phyloP scores from a whole-genome alignment of 768 basidiomycete species.

The Gloeopeniophorella convolvens region DNA sequence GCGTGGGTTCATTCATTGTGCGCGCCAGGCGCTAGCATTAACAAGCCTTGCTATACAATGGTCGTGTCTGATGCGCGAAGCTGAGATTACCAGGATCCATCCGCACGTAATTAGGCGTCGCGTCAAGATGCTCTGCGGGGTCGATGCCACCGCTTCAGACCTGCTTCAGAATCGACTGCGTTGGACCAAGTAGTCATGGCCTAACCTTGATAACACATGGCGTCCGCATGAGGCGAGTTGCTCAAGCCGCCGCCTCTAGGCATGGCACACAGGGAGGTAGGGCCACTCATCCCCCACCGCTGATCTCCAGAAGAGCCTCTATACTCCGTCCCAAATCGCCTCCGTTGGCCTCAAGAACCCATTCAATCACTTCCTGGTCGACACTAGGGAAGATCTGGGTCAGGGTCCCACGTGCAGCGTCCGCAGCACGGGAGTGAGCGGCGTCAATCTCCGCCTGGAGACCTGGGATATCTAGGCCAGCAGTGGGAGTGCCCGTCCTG shows the following conservation, averaged over 20 bases:
- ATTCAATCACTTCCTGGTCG: slow-evolving; percentile 79
- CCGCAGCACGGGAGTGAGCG: slow-evolving; percentile 66
- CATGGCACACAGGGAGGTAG: background rate
- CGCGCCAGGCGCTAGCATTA: too few species aligned
- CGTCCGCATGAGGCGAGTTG: slow-evolving; percentile 15
- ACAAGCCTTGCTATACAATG: too few species aligned
- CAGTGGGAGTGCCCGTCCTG: slow-evolving; percentile 20
- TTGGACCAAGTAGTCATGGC: too few species aligned
- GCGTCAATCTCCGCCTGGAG: slow-evolving; percentile 74
- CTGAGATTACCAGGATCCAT: too few species aligned
- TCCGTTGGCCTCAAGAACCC: slow-evolving; percentile 83
- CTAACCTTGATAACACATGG: too few species aligned
- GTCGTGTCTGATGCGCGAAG: too few species aligned
- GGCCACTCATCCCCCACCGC: slow-evolving; percentile 23
- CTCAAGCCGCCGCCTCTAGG: background rate
- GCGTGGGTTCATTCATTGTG: too few species aligned
- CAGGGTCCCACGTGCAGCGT: slow-evolving; percentile 69
- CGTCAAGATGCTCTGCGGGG: too few species aligned
- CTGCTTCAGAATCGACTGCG: too few species aligned
- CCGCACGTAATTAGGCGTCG: too few species aligned
- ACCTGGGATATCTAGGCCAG: slow-evolving; percentile 47
- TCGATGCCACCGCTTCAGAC: too few species aligned
- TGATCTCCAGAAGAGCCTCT: slow-evolving; percentile 77
- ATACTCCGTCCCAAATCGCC: slow-evolving; percentile 89
- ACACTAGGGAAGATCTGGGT: slow-evolving; percentile 82